phyloP scores from a whole-genome alignment of 768 basidiomycete genomes.

The Mycena vitilis region DNA sequence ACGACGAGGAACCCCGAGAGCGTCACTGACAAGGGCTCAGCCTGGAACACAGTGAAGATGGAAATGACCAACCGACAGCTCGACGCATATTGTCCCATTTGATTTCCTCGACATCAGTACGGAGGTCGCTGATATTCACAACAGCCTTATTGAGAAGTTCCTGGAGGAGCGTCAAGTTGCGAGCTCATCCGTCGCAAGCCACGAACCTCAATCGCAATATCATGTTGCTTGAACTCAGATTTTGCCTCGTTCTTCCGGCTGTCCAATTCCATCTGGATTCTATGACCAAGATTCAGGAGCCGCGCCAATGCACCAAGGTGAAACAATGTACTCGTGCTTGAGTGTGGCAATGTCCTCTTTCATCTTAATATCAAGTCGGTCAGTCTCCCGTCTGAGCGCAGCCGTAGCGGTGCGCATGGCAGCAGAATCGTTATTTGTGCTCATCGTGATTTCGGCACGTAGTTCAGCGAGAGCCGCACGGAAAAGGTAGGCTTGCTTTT shows the following conservation, averaged over 20 bases:
- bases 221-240: conserved; percentile 84
- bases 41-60: conserved; percentile 14
- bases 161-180: conserved; percentile 48
- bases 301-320: conserved; percentile 10
- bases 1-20: conserved; percentile 74
- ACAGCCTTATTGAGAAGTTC: conserved; percentile 81
- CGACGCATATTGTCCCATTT: conserved; percentile 92
- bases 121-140: conserved; percentile 79
- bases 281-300: conserved; percentile 44
- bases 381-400: conserved; percentile 88
- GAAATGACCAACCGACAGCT: conserved; percentile 71
- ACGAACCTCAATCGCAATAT: conserved; percentile 85
- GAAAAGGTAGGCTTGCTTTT: conserved; percentile 94
- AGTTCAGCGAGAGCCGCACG: conserved; percentile 93
- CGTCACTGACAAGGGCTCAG: conserved; percentile 56
- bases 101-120: conserved; percentile 85
- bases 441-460: conserved; percentile 85
- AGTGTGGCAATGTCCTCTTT: conserved; percentile 91
- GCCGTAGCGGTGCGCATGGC: conserved; percentile 81
- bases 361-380: conserved; percentile 88
- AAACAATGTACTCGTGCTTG: conserved; percentile 86
- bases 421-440: conserved; percentile 85
- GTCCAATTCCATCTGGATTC: conserved; percentile 97
- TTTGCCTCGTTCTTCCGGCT: conserved; percentile 92
- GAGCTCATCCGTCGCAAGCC: background rate